Evolutionary conservation across 2,329 filamentous ascomycete species (phyloP).

Genomic region (Alternaria dauci): DNA sequence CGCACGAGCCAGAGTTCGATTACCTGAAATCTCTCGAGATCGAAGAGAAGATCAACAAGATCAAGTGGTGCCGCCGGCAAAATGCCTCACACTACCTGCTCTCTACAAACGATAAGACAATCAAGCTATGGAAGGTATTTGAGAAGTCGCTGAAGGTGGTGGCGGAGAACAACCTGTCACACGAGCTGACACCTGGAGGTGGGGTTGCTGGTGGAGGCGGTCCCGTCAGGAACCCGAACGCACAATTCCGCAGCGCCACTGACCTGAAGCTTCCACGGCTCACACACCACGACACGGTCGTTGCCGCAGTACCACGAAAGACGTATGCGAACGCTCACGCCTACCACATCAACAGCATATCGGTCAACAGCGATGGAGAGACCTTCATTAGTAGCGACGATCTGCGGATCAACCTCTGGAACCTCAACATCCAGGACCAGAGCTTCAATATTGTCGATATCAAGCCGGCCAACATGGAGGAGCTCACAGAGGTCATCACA

Average conservation of each 20-base stretch:
- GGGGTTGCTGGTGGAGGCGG: conserved; percentile 78
- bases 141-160: conserved; percentile 99
- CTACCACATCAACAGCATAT: conserved; percentile 99
- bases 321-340: conserved; percentile 98
- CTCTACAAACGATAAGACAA: conserved; percentile 99
- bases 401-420: conserved; percentile 97
- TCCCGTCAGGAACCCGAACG: conserved; percentile 74
- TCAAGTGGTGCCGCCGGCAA: conserved; percentile 98
- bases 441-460: conserved; percentile 99
- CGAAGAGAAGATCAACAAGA: conserved; percentile 99
- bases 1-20: conserved; percentile 98
- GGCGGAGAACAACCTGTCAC: conserved; percentile 97
- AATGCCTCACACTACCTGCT: conserved; percentile 98
- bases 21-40: conserved; percentile 99
- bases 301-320: conserved; percentile 92
- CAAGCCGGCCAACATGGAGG: conserved; percentile 99
- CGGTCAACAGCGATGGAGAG: conserved; percentile 99
- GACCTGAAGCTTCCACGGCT: conserved; percentile 93
- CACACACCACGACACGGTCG: conserved; percentile 97
- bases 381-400: conserved; percentile 99
- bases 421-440: conserved; percentile 98
- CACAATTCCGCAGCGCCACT: conserved; percentile 79
- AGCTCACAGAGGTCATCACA: conserved; percentile 97
- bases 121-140: conserved; percentile 99
- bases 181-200: conserved; percentile 83